phyloP scores from a whole-genome alignment of 805 yeast genomes.

The Ogataea pilisensis region DNA sequence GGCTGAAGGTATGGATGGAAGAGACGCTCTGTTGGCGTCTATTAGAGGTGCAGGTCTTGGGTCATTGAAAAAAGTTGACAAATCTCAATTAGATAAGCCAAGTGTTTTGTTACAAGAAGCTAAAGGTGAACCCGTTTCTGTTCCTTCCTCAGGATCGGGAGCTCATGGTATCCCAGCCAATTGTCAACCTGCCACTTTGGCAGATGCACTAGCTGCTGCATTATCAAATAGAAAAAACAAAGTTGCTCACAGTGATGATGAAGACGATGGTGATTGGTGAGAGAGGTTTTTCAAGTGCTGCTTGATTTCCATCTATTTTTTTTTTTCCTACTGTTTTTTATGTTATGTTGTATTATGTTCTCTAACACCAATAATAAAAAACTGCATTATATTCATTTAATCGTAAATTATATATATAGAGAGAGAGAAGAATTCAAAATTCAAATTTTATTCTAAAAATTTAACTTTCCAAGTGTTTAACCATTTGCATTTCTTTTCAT shows the following conservation, averaged over 20 bases:
- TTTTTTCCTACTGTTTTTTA: neutral
- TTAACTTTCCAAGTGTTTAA: constrained; percentile 49
- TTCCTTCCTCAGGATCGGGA: constrained; percentile 29
- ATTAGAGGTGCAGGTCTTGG: constrained; percentile 79
- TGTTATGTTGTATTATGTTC: neutral
- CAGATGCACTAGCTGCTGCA: constrained; percentile 88
- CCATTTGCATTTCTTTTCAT: constrained; percentile 56
- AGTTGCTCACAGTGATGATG: constrained; percentile 78
- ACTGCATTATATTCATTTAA: too few species aligned
- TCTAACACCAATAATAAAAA: too few species aligned
- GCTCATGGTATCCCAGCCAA: constrained; percentile 39
- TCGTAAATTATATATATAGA: too few species aligned
- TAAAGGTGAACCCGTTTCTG: constrained; percentile 48
- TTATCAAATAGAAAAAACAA: constrained; percentile 76
- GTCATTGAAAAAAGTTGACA: constrained; percentile 71
- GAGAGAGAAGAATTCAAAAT: too few species aligned
- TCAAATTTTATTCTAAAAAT: constrained; percentile 26
- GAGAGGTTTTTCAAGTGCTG: too few species aligned
- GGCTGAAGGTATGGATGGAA: constrained; percentile 46
- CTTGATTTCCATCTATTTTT: constrained; percentile 1
- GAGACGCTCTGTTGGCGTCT: constrained; percentile 84
- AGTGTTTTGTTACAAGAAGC: constrained; percentile 69
- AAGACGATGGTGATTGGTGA: constrained; percentile 77
- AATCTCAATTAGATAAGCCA: constrained; percentile 77
- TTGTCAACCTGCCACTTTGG: constrained; percentile 60